Evolutionary conservation across 192 early-diverging fungal species (phyloP), one percentile per base, ranked within the genome.

Genomic region (Rhizophagus sp.): DNA sequence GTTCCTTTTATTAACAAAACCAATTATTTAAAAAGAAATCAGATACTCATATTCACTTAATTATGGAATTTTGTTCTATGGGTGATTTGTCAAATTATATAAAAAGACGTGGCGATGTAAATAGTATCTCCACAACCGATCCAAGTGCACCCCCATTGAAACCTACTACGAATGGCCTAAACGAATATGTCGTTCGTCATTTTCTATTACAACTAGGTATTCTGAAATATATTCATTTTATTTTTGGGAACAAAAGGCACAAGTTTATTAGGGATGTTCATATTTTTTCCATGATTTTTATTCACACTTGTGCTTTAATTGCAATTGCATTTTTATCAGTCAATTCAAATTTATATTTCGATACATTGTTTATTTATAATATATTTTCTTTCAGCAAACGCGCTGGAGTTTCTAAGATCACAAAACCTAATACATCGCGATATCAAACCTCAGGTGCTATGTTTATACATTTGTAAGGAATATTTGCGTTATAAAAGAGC

Each of bases 31-130:
- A 22, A 34, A 78, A 95, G 93, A 97, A 98, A 90, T 94, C 95
- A 12, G 93, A 94, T 68, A 92, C 91, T 73, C 94, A 97, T 80
- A 98, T 99, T 68, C 94, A 99, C 82, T 87, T 99, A 68, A 89
- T 99, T 15, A 98, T 99, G 97, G 97, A 99, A 84, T 99, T 93
- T 79, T 99, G 98, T 83, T 88, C 92, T n/a, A 79, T 97, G 79
- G 98, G 98, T 50, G 98, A 99, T 80, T 88, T 99, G 13, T 95
- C 96, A 13, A 83, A 89, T 49, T 99, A 93, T 82, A 96, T 99
- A 83, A 94, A 95, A 83, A 84, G 87, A 65, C 87, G 85, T 68
- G 88, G 89, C 41, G 85, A 87, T 62, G 80, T 81, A 34, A 76
- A 44, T 22, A 27, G 39, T 10, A n/a, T 7, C 22, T 4, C 25